Percentiles rank a stretch among this genome's conserved stretches.
Conservation (phyloP, 148 eudicot genomes). For the Nyssa sinensis region DNA sequence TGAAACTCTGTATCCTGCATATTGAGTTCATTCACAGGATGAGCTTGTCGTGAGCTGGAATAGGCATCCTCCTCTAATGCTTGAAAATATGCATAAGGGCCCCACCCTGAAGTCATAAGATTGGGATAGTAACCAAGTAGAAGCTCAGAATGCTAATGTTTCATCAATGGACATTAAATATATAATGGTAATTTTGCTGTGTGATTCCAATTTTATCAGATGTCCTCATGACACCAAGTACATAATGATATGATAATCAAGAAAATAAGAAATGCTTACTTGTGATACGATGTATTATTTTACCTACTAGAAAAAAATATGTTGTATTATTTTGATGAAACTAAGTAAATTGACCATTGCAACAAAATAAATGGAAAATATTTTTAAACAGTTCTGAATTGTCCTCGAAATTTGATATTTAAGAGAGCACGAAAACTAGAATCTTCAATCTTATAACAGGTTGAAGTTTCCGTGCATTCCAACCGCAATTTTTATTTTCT, state of each 20-base stretch:
- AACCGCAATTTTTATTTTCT: too few relatives aligned
- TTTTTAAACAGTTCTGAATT: background rate
- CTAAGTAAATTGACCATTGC: background rate
- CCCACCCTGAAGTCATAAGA: slow-evolving; percentile 50
- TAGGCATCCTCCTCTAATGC: slow-evolving; percentile 47
- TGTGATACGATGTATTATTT: too few relatives aligned
- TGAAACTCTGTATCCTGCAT: background rate
- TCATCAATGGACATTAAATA: background rate
- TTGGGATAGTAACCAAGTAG: background rate
- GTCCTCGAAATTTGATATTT: background rate
- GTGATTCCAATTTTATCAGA: too few relatives aligned
- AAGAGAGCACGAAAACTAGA: too few relatives aligned
- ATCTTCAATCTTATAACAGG: too few relatives aligned
- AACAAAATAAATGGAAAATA: background rate
- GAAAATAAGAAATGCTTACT: background rate
- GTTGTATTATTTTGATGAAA: too few relatives aligned
- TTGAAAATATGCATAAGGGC: slow-evolving; percentile 57
- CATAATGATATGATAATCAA: background rate
- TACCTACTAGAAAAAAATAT: too few relatives aligned
- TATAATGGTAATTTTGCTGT: too few relatives aligned
- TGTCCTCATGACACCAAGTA: too few relatives aligned
- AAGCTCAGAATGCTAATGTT: background rate
- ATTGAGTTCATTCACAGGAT: background rate
- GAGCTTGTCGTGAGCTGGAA: background rate
- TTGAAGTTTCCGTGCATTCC: too few relatives aligned